Percentiles rank a stretch among this genome's conserved stretches.
phyloP scores from a whole-genome alignment of 768 basidiomycete genomes.

The Podaxis sp. region DNA sequence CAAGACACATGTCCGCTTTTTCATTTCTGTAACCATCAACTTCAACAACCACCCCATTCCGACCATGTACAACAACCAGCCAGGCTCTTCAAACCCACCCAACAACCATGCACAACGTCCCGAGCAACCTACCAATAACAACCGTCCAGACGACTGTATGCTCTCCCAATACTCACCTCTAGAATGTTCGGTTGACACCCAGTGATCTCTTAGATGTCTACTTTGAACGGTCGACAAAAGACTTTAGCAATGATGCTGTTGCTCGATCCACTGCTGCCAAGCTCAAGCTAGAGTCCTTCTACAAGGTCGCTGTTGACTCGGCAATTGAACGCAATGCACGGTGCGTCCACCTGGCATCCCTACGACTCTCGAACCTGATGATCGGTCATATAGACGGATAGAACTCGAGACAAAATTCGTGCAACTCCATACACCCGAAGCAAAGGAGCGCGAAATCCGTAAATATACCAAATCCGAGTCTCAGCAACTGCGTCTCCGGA shows the following conservation, averaged over 20 bases:
- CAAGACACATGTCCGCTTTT: constrained; percentile 11
- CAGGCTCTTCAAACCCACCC: constrained; percentile 27
- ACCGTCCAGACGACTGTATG: constrained; percentile 46
- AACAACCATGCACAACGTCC: constrained; percentile 29
- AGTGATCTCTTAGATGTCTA: constrained; percentile 73
- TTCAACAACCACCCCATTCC: neutral
- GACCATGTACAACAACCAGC: constrained; percentile 34
- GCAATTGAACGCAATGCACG: constrained; percentile 95
- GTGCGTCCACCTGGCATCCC: constrained; percentile 35
- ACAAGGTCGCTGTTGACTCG: constrained; percentile 96
- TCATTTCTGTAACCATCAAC: constrained; percentile 9
- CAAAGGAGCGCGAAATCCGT: constrained; percentile 85
- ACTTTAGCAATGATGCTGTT: constrained; percentile 83
- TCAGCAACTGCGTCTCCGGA: constrained; percentile 85
- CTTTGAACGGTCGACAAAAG: constrained; percentile 83
- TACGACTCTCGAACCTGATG: neutral
- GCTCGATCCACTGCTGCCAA: constrained; percentile 92
- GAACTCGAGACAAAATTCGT: constrained; percentile 84
- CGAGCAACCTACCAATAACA: constrained; percentile 35
- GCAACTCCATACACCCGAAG: constrained; percentile 72
- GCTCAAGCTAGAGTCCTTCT: constrained; percentile 95
- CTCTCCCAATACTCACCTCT: neutral
- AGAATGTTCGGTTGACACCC: constrained; percentile 2
- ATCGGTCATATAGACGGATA: constrained; percentile 58
- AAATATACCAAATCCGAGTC: constrained; percentile 86